These are phyloP conservation scores for Limonomyces culmigenus DNA, from an alignment of 1,284 basidiomycete species.

Conservation along the genomic window DNA sequence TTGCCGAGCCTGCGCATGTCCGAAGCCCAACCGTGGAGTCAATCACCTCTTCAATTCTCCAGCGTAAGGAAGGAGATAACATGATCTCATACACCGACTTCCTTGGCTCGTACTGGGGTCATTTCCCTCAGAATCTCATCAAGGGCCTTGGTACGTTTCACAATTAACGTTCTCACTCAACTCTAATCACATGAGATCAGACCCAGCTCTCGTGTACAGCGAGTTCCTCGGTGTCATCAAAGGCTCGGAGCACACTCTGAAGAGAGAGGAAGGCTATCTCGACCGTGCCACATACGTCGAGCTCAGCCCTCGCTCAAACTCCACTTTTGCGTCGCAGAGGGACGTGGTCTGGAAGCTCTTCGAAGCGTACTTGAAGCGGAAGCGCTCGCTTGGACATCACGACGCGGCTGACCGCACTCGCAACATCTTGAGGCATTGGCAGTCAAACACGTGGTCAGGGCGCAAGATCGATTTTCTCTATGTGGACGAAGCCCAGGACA, in stretches of 20 bases:
- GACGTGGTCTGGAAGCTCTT: slow-evolving; percentile 37
- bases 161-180: neutral
- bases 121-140: slow-evolving; percentile 34
- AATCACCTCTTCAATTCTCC: too few species aligned
- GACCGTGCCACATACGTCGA: slow-evolving; percentile 24
- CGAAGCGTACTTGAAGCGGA: slow-evolving; percentile 30
- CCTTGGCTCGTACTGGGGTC: slow-evolving; percentile 40
- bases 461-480: too few species aligned
- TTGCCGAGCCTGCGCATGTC: too few species aligned
- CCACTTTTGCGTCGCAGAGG: slow-evolving; percentile 34
- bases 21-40: too few species aligned
- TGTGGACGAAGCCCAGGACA: slow-evolving; percentile 61
- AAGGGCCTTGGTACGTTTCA: slow-evolving; percentile 38
- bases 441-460: too few species aligned
- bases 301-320: slow-evolving; percentile 32
- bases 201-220: slow-evolving; percentile 44
- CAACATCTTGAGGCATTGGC: too few species aligned
- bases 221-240: slow-evolving; percentile 59
- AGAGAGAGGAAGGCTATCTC: slow-evolving; percentile 19
- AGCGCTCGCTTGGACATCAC: slow-evolving; percentile 25
- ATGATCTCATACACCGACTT: slow-evolving; percentile 37
- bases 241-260: slow-evolving; percentile 37
- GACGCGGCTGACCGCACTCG: slow-evolving; percentile 54
- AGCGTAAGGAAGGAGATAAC: too few species aligned
- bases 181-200: slow-evolving; percentile 15